These are phyloP conservation scores for Primulina huaijiensis DNA, from an alignment of 257 asterid species.

Conservation along the genomic window DNA sequence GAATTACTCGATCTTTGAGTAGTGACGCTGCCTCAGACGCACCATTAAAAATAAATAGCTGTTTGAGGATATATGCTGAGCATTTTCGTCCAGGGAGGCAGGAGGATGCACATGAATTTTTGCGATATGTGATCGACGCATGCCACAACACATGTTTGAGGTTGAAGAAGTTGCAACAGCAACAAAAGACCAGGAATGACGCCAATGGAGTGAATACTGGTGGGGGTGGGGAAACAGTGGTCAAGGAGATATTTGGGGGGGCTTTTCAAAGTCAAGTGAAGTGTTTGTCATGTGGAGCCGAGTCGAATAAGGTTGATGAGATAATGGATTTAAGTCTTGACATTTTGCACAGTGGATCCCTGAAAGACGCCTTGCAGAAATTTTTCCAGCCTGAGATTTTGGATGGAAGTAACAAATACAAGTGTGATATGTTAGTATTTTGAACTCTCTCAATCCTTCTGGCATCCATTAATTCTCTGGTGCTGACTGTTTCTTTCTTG, in stretches of 20 bases:
- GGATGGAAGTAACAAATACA: conserved; percentile 92
- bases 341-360: conserved; percentile 77
- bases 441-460: neutral
- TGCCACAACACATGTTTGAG: conserved; percentile 93
- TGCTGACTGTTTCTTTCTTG: conserved; percentile 5
- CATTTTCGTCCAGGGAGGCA: conserved; percentile 86
- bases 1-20: conserved; percentile 76
- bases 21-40: conserved; percentile 63
- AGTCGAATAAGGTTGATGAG: conserved; percentile 96
- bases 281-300: conserved; percentile 94
- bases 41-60: conserved; percentile 65
- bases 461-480: conserved; percentile 10
- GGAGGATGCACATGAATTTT: conserved; percentile 97
- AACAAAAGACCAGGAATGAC: conserved; percentile 51
- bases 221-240: conserved; percentile 63
- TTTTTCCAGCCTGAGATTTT: conserved; percentile 89
- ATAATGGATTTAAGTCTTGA: conserved; percentile 98
- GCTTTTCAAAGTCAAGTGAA: conserved; percentile 89
- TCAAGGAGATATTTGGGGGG: conserved; percentile 94
- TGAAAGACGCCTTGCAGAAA: conserved; percentile 75
- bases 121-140: conserved; percentile 95
- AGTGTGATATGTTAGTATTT: conserved; percentile 79
- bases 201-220: conserved; percentile 49
- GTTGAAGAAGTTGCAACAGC: conserved; percentile 76
- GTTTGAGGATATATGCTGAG: conserved; percentile 74